A percentile compares a stretch with the other conserved stretches of the same genome.
These are phyloP conservation scores for Eutypella sp. DNA, from an alignment of 2,329 filamentous ascomycete species.

Conservation along the genomic window DNA sequence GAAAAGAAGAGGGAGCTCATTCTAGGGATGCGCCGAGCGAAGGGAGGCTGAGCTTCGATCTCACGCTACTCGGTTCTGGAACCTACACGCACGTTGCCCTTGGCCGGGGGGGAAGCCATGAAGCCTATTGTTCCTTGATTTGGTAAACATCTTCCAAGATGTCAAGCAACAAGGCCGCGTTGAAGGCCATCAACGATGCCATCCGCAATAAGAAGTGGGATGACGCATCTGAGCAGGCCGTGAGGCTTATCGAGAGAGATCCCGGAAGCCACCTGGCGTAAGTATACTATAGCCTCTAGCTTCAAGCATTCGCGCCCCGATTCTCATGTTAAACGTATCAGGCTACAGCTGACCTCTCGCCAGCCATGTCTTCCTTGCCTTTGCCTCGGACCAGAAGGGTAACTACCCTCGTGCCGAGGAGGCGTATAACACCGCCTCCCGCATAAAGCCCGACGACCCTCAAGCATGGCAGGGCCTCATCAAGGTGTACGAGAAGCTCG, in stretches of 20 bases:
- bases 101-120: neutral
- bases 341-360: neutral
- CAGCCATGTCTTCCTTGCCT: slow-evolving; percentile 80
- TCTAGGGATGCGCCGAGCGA: no score
- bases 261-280: slow-evolving; percentile 58
- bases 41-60: no score
- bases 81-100: no score
- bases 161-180: slow-evolving; percentile 61
- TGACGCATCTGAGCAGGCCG: slow-evolving; percentile 65
- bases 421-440: slow-evolving; percentile 68
- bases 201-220: slow-evolving; percentile 76
- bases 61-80: neutral
- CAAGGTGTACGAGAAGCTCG: slow-evolving; percentile 78
- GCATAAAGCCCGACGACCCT: slow-evolving; percentile 67
- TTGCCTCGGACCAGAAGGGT: slow-evolving; percentile 73
- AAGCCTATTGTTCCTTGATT: neutral
- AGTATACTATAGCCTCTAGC: neutral
- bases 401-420: slow-evolving; percentile 68
- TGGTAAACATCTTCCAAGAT: slow-evolving; percentile 30
- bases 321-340: no score
- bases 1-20: no score
- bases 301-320: neutral
- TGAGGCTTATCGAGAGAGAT: slow-evolving; percentile 66
- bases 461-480: slow-evolving; percentile 89
- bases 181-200: slow-evolving; percentile 77